These are phyloP conservation scores for Serendipita sp. DNA, from an alignment of 768 basidiomycete genomes.

Conservation along the genomic window DNA sequence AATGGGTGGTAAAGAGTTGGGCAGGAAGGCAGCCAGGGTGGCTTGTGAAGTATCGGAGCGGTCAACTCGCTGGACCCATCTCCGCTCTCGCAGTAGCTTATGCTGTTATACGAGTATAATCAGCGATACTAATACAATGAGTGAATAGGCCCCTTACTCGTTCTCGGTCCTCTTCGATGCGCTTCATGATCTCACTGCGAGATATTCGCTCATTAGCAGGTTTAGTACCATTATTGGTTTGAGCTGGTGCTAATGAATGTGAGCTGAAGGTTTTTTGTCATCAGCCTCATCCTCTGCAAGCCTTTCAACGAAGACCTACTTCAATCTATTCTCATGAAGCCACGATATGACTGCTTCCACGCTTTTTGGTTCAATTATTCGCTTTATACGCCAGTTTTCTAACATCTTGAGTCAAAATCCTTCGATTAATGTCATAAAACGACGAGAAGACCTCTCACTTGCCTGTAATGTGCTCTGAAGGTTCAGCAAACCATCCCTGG, in stretches of 20 bases:
- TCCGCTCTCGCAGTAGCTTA: constrained; percentile 74
- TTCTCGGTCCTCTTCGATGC: constrained; percentile 85
- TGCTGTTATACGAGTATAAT: constrained; percentile 24
- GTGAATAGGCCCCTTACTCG: constrained; percentile 23
- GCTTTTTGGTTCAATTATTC: constrained; percentile 61
- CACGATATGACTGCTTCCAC: constrained; percentile 51
- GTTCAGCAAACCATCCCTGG: constrained; percentile 76
- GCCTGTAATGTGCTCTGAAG: constrained; percentile 79
- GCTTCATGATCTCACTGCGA: constrained; percentile 56
- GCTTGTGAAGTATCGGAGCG: constrained; percentile 26
- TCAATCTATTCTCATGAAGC: constrained; percentile 32
- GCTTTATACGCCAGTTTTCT: constrained; percentile 79
- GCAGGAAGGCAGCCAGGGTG: constrained; percentile 16
- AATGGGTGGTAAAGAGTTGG: not conserved
- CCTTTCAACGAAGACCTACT: constrained; percentile 4
- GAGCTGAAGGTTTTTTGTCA: not conserved
- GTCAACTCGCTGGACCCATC: constrained; percentile 68
- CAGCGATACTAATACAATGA: not conserved
- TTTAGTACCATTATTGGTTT: constrained; percentile 8
- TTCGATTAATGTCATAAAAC: not conserved
- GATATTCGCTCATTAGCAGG: constrained; percentile 24
- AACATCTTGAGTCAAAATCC: constrained; percentile 40
- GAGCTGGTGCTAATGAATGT: too few species aligned
- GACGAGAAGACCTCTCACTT: constrained; percentile 11
- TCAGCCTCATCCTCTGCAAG: not conserved